Evolutionary conservation across 805 yeast genomes (phyloP).

Genomic region (Yarrowia sp.): DNA sequence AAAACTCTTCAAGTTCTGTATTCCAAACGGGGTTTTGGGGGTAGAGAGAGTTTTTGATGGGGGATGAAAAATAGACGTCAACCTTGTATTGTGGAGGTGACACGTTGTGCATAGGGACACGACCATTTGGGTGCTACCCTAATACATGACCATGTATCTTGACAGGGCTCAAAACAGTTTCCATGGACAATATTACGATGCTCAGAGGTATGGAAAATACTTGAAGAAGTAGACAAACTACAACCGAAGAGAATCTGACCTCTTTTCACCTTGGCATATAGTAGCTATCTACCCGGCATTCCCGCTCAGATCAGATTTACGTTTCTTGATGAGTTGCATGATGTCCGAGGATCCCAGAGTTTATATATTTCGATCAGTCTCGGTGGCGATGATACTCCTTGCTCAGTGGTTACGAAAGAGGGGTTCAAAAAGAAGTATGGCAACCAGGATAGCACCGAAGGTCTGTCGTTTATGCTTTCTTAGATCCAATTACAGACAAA

Average conservation of each 20-base stretch:
- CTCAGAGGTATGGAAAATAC: neutral
- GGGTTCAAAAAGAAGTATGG: too few relatives aligned
- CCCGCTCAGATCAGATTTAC: neutral
- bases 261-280: too few relatives aligned
- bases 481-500: neutral
- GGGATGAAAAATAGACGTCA: conserved; percentile 13
- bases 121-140: conserved; percentile 1
- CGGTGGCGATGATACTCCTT: too few relatives aligned
- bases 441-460: neutral
- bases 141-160: neutral
- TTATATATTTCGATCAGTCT: neutral
- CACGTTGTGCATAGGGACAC: conserved; percentile 19
- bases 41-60: conserved; percentile 11
- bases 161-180: neutral
- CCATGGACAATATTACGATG: neutral
- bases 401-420: too few relatives aligned
- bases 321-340: conserved; percentile 4
- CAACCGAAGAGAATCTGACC: too few relatives aligned
- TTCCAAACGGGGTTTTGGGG: conserved; percentile 23
- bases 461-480: neutral
- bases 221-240: too few relatives aligned
- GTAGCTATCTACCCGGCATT: too few relatives aligned
- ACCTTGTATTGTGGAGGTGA: conserved; percentile 20
- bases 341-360: neutral
- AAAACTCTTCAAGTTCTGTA: conserved; percentile 18